phyloP scores from a whole-genome alignment of 345 rosid species.

The Eucalyptus erythrocorys region DNA sequence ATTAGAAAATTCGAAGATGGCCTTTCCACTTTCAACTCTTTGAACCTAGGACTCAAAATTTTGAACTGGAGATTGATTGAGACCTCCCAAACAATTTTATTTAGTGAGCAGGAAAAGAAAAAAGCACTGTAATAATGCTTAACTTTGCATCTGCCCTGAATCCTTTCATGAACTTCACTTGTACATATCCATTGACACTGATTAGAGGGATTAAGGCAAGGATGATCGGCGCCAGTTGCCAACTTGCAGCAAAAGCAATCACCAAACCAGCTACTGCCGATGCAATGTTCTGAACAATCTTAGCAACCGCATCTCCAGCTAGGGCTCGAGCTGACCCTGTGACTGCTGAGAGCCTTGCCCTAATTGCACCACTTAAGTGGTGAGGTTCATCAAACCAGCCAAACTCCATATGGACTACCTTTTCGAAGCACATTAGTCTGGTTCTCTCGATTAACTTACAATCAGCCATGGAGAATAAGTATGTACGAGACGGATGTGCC shows the following conservation, averaged over 20 bases:
- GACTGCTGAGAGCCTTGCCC: constrained; percentile 79
- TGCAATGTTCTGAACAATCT: constrained; percentile 41
- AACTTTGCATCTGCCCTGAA: constrained; percentile 79
- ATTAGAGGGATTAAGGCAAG: constrained; percentile 53
- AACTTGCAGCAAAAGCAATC: constrained; percentile 59
- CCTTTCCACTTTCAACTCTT: not conserved
- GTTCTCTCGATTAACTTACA: constrained; percentile 49
- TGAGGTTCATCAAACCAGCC: constrained; percentile 76
- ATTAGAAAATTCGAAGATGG: not conserved
- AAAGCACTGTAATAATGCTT: not conserved
- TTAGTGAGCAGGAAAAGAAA: not conserved
- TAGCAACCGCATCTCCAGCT: constrained; percentile 72
- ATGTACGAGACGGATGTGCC: constrained; percentile 28
- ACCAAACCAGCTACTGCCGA: constrained; percentile 52
- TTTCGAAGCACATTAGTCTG: constrained; percentile 62
- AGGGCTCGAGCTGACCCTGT: constrained; percentile 60
- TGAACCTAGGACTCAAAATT: not conserved
- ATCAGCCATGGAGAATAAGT: constrained; percentile 62
- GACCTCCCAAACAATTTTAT: not conserved
- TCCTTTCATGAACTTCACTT: constrained; percentile 53
- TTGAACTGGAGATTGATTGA: not conserved
- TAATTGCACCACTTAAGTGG: constrained; percentile 68
- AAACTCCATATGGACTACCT: constrained; percentile 74
- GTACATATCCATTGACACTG: constrained; percentile 43
- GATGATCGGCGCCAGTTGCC: constrained; percentile 57